phyloP scores from a whole-genome alignment of 371 early-diverging fungal species.

The Thermomucor indicae-seudaticae region DNA sequence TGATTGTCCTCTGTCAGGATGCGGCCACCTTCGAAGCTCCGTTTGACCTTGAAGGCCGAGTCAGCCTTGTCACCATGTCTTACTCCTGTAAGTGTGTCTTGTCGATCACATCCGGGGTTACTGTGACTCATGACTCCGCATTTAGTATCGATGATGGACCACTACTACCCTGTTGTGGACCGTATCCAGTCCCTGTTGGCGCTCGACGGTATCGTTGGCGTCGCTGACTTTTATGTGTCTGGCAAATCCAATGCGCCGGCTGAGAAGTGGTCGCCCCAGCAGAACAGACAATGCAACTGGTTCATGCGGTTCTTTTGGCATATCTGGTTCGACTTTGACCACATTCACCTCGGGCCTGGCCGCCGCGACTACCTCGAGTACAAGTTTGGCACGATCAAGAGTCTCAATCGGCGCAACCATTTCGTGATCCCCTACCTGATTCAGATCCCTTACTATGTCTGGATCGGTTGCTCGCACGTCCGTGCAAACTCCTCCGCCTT shows the following conservation, averaged over 20 bases:
- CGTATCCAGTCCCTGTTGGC: slow-evolving; percentile 56
- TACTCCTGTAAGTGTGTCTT: slow-evolving; percentile 61
- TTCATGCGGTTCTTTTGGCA: slow-evolving; percentile 81
- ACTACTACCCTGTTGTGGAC: slow-evolving; percentile 70
- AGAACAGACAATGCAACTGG: slow-evolving; percentile 67
- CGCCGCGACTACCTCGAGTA: slow-evolving; percentile 86
- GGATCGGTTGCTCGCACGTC: slow-evolving; percentile 60
- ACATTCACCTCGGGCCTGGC: slow-evolving; percentile 71
- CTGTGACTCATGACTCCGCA: neutral
- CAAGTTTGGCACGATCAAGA: slow-evolving; percentile 75
- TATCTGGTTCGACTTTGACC: slow-evolving; percentile 76
- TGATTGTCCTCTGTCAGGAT: slow-evolving; percentile 77
- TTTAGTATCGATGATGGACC: slow-evolving; percentile 80
- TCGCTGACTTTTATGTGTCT: slow-evolving; percentile 79
- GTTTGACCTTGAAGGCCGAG: slow-evolving; percentile 53
- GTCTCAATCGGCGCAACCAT: slow-evolving; percentile 69
- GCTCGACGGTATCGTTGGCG: slow-evolving; percentile 72
- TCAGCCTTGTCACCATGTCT: slow-evolving; percentile 77
- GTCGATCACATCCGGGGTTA: too few species aligned
- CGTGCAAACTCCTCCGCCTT: slow-evolving; percentile 14
- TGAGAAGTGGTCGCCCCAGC: slow-evolving; percentile 49
- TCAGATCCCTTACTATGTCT: slow-evolving; percentile 85
- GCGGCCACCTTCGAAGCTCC: slow-evolving; percentile 69
- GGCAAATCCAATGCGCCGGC: slow-evolving; percentile 52
- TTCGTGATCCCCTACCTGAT: slow-evolving; percentile 68